Conservation (phyloP, 257 asterid species). For the Solanum rostratum region DNA sequence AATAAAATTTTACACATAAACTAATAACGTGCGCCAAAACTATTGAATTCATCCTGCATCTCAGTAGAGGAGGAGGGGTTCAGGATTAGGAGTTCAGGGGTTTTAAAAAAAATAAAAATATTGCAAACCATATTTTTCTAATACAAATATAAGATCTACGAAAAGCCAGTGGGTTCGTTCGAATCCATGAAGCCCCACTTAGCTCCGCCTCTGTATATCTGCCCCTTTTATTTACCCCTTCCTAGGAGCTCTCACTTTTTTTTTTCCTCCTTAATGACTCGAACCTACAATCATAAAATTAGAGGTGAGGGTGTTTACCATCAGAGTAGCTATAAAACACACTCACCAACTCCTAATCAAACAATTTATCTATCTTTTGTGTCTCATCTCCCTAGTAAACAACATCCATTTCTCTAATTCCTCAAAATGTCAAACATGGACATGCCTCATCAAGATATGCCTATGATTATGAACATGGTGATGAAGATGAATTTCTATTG, state of each 20-base stretch:
- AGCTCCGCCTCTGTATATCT: too few relatives aligned
- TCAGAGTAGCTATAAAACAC: not conserved
- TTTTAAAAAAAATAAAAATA: too few relatives aligned
- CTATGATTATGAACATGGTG: conserved; percentile 9
- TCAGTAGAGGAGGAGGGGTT: too few relatives aligned
- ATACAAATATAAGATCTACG: too few relatives aligned
- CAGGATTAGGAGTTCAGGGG: too few relatives aligned
- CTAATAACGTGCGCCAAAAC: not conserved
- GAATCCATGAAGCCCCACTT: too few relatives aligned
- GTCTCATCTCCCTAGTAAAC: not conserved
- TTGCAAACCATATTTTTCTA: too few relatives aligned
- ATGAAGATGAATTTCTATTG: conserved; percentile 31
- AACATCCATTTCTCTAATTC: not conserved
- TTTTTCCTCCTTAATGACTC: not conserved
- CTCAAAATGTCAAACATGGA: conserved; percentile 1
- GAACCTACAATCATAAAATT: not conserved
- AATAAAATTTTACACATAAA: not conserved
- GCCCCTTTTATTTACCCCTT: not conserved
- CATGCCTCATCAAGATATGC: not conserved
- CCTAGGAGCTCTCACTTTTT: not conserved
- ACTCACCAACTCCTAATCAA: not conserved
- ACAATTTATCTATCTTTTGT: not conserved
- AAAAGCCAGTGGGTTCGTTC: too few relatives aligned
- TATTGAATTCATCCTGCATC: not conserved
- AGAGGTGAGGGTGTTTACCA: not conserved